Conservation (phyloP, 2,329 filamentous ascomycete genomes). For the Whalleya microplaca region DNA sequence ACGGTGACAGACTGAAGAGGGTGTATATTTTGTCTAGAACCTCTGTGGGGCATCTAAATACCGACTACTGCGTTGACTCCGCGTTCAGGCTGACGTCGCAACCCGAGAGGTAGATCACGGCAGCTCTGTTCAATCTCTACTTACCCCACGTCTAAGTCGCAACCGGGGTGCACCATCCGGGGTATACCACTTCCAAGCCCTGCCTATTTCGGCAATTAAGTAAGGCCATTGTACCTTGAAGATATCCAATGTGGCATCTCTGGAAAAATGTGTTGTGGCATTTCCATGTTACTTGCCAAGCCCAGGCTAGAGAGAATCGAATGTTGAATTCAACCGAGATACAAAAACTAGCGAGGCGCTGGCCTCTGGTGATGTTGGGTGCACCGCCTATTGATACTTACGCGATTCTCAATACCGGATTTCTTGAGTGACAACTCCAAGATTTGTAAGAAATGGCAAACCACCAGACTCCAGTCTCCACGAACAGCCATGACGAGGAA, state of each 20-base stretch:
- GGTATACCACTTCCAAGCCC: background rate
- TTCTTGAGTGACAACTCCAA: background rate
- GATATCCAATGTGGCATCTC: background rate
- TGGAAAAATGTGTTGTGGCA: background rate
- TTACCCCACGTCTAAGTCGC: background rate
- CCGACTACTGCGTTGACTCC: background rate
- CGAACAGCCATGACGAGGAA: conserved; percentile 35
- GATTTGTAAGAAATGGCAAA: conserved; percentile 19
- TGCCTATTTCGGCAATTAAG: background rate
- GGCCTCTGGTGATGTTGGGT: background rate
- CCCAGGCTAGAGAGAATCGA: background rate
- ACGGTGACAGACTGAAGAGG: background rate
- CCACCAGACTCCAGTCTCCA: conserved; percentile 6
- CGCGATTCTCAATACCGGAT: background rate
- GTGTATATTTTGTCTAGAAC: background rate
- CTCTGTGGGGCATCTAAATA: background rate
- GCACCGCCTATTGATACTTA: background rate
- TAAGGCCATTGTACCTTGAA: background rate
- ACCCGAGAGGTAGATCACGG: background rate
- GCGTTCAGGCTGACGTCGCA: background rate
- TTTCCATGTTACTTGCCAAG: background rate
- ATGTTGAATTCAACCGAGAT: background rate
- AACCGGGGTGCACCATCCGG: background rate
- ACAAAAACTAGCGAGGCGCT: background rate
- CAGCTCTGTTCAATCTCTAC: background rate